phyloP scores from a whole-genome alignment of 2,329 filamentous ascomycete genomes.

The Lachnellula hyalina region DNA sequence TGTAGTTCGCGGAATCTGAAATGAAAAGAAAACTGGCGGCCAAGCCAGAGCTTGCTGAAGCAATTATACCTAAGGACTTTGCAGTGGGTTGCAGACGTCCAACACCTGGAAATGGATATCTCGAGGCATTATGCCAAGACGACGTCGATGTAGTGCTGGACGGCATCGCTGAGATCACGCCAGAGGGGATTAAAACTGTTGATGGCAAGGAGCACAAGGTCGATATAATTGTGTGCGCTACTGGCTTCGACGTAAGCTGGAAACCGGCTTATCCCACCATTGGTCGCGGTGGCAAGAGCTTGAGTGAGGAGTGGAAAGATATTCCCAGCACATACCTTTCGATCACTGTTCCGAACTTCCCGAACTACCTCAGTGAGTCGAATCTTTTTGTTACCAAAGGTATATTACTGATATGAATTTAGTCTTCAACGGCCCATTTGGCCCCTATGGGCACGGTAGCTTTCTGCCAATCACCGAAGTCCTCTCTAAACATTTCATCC shows the following conservation, averaged over 20 bases:
- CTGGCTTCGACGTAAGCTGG: no score
- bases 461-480: slow-evolving; percentile 14
- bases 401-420: no score
- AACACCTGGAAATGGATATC: slow-evolving; percentile 29
- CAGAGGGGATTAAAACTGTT: slow-evolving; percentile 29
- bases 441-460: slow-evolving; percentile 11
- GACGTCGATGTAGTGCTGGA: slow-evolving; percentile 26
- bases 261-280: slow-evolving; percentile 6
- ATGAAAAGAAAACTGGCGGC: slow-evolving; percentile 20
- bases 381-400: not conserved
- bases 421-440: slow-evolving; percentile 5
- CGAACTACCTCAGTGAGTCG: slow-evolving; percentile 23
- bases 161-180: slow-evolving; percentile 28
- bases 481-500: slow-evolving; percentile 17
- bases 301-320: slow-evolving; percentile 17
- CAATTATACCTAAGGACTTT: slow-evolving; percentile 64
- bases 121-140: slow-evolving; percentile 36
- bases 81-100: slow-evolving; percentile 76
- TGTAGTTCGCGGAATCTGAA: slow-evolving; percentile 5
- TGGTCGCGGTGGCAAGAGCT: slow-evolving; percentile 7
- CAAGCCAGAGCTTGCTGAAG: slow-evolving; percentile 10
- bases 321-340: slow-evolving; percentile 17
- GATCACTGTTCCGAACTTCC: slow-evolving; percentile 17
- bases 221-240: no score
- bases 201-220: slow-evolving; percentile 4